Conservation (phyloP, 257 asterid species). For the Scutellaria galericulata region DNA sequence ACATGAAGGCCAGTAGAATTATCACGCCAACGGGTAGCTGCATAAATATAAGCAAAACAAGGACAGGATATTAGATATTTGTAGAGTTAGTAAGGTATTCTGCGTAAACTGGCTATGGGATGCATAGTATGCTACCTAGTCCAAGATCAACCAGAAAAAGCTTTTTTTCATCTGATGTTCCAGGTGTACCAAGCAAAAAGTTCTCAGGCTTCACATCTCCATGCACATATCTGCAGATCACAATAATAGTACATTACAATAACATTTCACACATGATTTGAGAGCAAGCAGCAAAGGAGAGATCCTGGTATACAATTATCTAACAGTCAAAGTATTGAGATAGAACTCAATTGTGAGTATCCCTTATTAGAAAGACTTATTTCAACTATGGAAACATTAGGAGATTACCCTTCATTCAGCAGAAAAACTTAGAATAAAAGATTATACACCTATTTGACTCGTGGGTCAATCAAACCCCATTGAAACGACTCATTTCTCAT, state of each 20-base stretch:
- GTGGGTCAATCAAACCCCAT: not conserved
- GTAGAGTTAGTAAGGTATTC: not conserved
- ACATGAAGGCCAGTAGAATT: conserved; percentile 58
- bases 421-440: not conserved
- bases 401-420: not conserved
- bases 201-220: conserved; percentile 98
- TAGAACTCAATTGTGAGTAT: not conserved
- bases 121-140: conserved; percentile 56
- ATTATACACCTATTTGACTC: not conserved
- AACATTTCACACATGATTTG: conserved; percentile 17
- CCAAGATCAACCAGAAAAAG: conserved; percentile 93
- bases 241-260: conserved; percentile 12
- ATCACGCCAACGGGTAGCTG: conserved; percentile 72
- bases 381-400: not conserved
- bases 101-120: not conserved
- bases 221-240: conserved; percentile 72
- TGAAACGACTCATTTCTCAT: not conserved
- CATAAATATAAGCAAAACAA: conserved; percentile 31
- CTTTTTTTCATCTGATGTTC: conserved; percentile 76
- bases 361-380: not conserved
- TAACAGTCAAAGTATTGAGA: not conserved
- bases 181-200: conserved; percentile 85
- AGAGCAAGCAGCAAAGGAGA: not conserved
- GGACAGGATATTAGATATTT: not conserved
- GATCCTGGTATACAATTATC: not conserved